Percentiles rank a stretch among this genome's conserved stretches.
These are phyloP conservation scores for Hypoxylon lienhwacheense DNA, from an alignment of 495 filamentous ascomycete species.

Conservation along the genomic window DNA sequence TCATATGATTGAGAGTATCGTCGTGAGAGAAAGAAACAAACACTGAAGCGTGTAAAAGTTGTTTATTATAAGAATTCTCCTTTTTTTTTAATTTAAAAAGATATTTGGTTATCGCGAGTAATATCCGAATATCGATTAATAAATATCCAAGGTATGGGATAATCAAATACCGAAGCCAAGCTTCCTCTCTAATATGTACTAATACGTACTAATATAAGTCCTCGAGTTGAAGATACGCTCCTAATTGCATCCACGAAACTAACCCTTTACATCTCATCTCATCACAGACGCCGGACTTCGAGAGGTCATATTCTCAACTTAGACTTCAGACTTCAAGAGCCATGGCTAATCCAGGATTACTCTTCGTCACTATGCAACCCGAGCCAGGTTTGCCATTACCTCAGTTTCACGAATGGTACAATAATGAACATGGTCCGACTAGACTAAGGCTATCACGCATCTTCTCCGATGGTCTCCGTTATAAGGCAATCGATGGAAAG, in stretches of 20 bases:
- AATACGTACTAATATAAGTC: not conserved
- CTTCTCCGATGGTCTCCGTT: constrained; percentile 74
- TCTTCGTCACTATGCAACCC: constrained; percentile 81
- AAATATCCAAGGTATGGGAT: too few species aligned
- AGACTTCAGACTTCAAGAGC: not conserved
- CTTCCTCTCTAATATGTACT: too few species aligned
- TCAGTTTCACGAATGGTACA: constrained; percentile 89
- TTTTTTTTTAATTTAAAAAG: too few species aligned
- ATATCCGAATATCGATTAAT: too few species aligned
- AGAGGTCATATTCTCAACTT: too few species aligned
- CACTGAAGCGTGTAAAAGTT: too few species aligned
- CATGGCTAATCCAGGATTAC: constrained; percentile 58
- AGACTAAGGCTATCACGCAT: constrained; percentile 70
- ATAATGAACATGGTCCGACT: constrained; percentile 82
- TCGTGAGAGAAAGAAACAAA: too few species aligned
- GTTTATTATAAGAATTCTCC: too few species aligned
- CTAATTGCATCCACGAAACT: not conserved
- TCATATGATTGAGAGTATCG: too few species aligned
- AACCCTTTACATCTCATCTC: too few species aligned
- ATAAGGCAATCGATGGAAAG: constrained; percentile 63
- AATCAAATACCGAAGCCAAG: too few species aligned
- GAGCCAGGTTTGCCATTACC: constrained; percentile 60
- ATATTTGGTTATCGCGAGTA: too few species aligned
- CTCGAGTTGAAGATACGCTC: not conserved
- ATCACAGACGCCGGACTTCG: not conserved